Percentiles rank a stretch among this genome's conserved stretches.
Evolutionary conservation across 2,329 filamentous ascomycete species (phyloP).

Genomic region (Colletotrichum higginsianum): DNA sequence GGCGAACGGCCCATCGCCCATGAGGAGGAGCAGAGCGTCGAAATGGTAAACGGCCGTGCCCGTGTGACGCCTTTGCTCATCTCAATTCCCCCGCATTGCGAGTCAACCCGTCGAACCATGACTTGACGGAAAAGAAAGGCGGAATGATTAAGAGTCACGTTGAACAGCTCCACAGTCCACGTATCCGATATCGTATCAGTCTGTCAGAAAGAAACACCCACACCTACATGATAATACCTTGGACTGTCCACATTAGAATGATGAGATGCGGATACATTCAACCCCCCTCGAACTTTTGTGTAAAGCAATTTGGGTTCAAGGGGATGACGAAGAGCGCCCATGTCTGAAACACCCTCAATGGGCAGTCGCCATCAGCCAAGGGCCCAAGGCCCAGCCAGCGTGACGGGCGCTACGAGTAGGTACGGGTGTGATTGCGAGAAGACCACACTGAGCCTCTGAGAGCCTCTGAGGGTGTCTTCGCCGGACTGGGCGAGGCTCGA

Average conservation of each 20-base stretch:
- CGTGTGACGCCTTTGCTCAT: constrained; percentile 13
- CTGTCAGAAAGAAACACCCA: neutral
- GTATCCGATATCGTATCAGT: constrained; percentile 21
- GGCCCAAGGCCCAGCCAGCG: constrained; percentile 26
- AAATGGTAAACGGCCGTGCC: constrained; percentile 1
- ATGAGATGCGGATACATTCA: constrained; percentile 2
- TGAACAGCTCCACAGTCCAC: constrained; percentile 4
- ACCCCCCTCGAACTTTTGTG: constrained; percentile 6
- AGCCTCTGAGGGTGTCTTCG: neutral
- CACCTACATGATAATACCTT: neutral
- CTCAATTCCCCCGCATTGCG: constrained; percentile 3
- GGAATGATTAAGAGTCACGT: neutral
- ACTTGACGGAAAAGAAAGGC: neutral
- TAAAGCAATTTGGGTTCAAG: constrained; percentile 23
- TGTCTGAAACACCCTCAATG: constrained; percentile 35
- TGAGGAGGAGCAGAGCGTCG: neutral
- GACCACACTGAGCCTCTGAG: constrained; percentile 8
- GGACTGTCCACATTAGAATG: neutral
- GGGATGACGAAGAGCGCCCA: constrained; percentile 34
- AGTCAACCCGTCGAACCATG: neutral
- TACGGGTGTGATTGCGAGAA: neutral
- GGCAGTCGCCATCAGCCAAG: constrained; percentile 27
- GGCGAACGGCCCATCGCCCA: neutral
- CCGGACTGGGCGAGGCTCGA: constrained; percentile 5
- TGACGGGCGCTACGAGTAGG: constrained; percentile 25